Conservation (phyloP, 306 rosid genomes). For the Prosopis cineraria region DNA sequence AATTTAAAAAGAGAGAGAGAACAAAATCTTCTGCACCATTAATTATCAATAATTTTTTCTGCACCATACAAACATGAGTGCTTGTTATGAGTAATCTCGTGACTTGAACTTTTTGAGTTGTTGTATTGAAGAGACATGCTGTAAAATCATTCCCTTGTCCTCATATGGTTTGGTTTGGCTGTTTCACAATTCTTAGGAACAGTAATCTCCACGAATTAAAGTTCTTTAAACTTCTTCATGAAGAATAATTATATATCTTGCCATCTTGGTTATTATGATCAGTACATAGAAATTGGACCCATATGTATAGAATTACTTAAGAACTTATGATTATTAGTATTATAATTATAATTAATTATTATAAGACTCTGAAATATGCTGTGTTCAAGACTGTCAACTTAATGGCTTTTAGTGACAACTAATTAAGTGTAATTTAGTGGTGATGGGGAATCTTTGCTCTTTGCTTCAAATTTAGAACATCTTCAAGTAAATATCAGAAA, state of each 20-base stretch:
- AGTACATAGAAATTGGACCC: slow-evolving; percentile 3
- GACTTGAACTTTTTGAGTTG: not conserved
- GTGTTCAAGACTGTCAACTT: slow-evolving; percentile 39
- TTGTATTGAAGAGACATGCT: slow-evolving; percentile 26
- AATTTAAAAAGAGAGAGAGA: too few species aligned
- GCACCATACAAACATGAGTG: too few species aligned
- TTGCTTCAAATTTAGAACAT: slow-evolving; percentile 36
- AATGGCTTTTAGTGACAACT: slow-evolving; percentile 25
- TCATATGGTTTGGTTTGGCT: not conserved
- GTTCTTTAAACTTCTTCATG: not conserved
- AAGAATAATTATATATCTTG: not conserved
- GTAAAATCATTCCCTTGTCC: slow-evolving; percentile 21
- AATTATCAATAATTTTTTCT: too few species aligned
- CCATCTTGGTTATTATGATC: not conserved
- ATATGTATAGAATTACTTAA: not conserved
- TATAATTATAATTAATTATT: not conserved
- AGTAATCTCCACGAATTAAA: not conserved
- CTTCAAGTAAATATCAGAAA: slow-evolving; percentile 2
- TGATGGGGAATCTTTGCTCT: slow-evolving; percentile 9
- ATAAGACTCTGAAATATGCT: slow-evolving; percentile 26
- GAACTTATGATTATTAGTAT: not conserved
- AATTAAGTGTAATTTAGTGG: not conserved
- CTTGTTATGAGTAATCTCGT: slow-evolving; percentile 17
- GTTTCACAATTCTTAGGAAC: slow-evolving; percentile 6
- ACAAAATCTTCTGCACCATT: too few species aligned